Percentiles rank a stretch among this genome's conserved stretches.
Conservation (phyloP, 2,329 filamentous ascomycete species). For the Zymoseptoria pseudotritici region DNA sequence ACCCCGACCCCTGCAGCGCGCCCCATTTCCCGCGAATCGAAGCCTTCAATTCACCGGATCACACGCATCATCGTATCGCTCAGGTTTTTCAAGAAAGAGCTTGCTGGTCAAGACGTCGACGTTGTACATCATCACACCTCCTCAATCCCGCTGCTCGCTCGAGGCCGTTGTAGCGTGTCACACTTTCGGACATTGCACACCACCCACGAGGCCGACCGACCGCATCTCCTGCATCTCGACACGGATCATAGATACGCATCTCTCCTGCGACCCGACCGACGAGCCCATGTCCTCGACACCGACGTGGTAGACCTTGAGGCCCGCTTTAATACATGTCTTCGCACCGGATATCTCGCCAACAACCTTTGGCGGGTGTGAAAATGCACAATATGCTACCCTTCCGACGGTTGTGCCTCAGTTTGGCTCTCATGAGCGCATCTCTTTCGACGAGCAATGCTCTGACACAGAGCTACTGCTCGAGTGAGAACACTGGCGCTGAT, state of each 20-base stretch:
- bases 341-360: not conserved
- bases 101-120: not conserved
- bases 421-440: slow-evolving; percentile 9
- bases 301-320: not conserved
- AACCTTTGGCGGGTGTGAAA: slow-evolving; percentile 4
- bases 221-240: not conserved
- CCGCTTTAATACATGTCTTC: not conserved
- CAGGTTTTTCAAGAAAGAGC: not conserved
- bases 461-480: slow-evolving; percentile 38
- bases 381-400: slow-evolving; percentile 24
- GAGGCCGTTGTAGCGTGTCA: not conserved
- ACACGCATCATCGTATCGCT: not conserved
- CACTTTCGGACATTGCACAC: not conserved
- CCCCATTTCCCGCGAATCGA: not conserved
- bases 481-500: slow-evolving; percentile 35
- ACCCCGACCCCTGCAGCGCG: not conserved
- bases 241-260: not conserved
- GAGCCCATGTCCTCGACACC: not conserved
- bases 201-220: not conserved
- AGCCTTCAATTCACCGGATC: not conserved
- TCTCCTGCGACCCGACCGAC: not conserved
- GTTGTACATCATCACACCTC: not conserved
- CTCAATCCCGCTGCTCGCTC: not conserved
- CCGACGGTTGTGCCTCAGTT: slow-evolving; percentile 13
- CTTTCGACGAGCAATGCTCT: slow-evolving; percentile 17